phyloP scores from a whole-genome alignment of 2,329 filamentous ascomycete genomes.

The Colletotrichum sansevieriae region DNA sequence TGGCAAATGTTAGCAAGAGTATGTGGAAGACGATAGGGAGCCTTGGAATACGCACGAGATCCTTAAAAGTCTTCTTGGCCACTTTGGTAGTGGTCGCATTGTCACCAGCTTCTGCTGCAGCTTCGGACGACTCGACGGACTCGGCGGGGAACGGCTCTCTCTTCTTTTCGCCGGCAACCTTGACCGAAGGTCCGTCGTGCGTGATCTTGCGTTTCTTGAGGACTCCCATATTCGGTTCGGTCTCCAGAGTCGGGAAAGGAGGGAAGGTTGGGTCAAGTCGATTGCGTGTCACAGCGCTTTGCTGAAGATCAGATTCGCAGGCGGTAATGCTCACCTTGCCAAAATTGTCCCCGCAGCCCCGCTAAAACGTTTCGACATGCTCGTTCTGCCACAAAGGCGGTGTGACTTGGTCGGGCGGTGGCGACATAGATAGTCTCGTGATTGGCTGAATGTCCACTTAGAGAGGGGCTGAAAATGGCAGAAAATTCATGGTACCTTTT shows the following conservation, averaged over 20 bases:
- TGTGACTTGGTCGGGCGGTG: background rate
- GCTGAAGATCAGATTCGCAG: background rate
- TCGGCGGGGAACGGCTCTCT: slow-evolving; percentile 14
- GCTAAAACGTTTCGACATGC: slow-evolving; percentile 37
- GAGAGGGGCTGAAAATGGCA: too few species aligned
- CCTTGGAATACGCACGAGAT: slow-evolving; percentile 61
- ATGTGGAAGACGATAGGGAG: background rate
- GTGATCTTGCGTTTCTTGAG: slow-evolving; percentile 30
- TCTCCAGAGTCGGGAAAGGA: background rate
- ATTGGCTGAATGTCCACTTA: background rate
- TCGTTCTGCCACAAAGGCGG: background rate
- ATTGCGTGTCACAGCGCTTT: background rate
- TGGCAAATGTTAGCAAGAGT: slow-evolving; percentile 39
- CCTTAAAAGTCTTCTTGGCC: slow-evolving; percentile 73
- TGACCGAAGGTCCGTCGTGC: slow-evolving; percentile 8
- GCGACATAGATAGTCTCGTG: background rate
- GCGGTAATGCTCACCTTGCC: slow-evolving; percentile 1
- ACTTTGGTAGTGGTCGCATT: slow-evolving; percentile 49
- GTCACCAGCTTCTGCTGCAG: slow-evolving; percentile 29
- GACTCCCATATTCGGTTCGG: slow-evolving; percentile 16
- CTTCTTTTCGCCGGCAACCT: slow-evolving; percentile 7
- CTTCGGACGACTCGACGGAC: slow-evolving; percentile 24
- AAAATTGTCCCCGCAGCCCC: slow-evolving; percentile 20
- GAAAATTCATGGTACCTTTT: background rate
- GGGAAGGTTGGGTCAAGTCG: background rate